Base-by-base conservation (phyloP, 2,329 filamentous ascomycete genomes). In the Zasmidium angulare region DNA sequence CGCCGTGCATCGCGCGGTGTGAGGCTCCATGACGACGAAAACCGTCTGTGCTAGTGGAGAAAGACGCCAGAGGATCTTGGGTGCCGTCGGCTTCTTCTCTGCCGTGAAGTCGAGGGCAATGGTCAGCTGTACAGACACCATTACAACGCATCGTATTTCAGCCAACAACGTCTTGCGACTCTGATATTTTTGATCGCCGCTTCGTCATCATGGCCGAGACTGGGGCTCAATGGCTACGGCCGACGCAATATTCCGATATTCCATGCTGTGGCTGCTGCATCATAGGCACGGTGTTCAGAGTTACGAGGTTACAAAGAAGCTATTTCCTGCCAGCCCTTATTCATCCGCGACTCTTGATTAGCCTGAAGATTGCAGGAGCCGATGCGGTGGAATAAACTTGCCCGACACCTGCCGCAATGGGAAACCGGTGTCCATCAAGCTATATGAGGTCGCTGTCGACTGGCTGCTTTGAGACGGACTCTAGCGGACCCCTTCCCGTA, bases 11-110 rank as follows among this genome's bases (percentile, higher is more conserved):
- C 50, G 46, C 66, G 65, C 43, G 64, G 65, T 67, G 70, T 62
- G 71, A 66, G 70, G 72, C 72, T 74, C 71, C 72, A 75, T 74
- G 72, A 75, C 67, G 68, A 73, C 71, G 71, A 71, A 74, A 73
- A 73, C 71, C 72, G 71, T 74, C 71, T 70, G 71, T 71, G 66
- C 68, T 63, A 73, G 72, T 73, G 72, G 66, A 74, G 72, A 75
- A 61, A 53, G 64, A 73, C 43, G 56, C 53, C 66, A 70, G 71
- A 71, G 69, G 72, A 72, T 74, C 67, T 71, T 74, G 72, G 72
- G 72, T 75, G 72, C 71, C 71, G 70, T 72, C 66, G 63, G 65
- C 68, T 70, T 67, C 64, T 69, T 61, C 61, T 56, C 63, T 61
- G 59, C 63, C 53, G 66, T 75, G 72, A 66, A 67, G 70, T 68